These are phyloP conservation scores for Lasiosphaeria hispida DNA, from an alignment of 495 filamentous ascomycete genomes.

Conservation along the genomic window DNA sequence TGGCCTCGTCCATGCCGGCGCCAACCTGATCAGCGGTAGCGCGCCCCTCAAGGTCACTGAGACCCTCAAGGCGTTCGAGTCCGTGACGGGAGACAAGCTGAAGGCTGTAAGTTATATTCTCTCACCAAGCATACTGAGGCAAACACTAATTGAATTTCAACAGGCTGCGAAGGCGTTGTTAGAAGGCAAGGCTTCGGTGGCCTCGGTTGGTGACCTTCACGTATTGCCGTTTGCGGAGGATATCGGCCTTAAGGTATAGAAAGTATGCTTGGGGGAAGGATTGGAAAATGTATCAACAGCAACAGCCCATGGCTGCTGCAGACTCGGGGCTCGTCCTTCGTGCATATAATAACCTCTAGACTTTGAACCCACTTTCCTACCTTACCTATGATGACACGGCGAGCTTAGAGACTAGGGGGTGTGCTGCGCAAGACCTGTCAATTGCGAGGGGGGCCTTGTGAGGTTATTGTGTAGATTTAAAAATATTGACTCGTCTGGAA, in stretches of 20 bases:
- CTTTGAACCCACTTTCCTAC: slow-evolving; percentile 27
- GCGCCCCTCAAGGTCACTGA: slow-evolving; percentile 86
- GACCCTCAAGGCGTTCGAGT: slow-evolving; percentile 72
- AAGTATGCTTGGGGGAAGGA: slow-evolving; percentile 18
- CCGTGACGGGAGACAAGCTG: slow-evolving; percentile 78
- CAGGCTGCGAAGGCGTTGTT: slow-evolving; percentile 83
- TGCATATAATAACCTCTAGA: slow-evolving; percentile 52
- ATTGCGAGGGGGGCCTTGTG: not conserved
- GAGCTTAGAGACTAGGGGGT: slow-evolving; percentile 2
- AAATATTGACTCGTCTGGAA: not conserved
- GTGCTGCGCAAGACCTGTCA: not conserved
- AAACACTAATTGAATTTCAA: slow-evolving; percentile 23
- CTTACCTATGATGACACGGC: slow-evolving; percentile 13
- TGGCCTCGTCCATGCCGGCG: slow-evolving; percentile 55
- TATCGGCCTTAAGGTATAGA: slow-evolving; percentile 88
- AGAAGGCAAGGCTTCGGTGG: slow-evolving; percentile 82
- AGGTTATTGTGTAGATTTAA: slow-evolving; percentile 4
- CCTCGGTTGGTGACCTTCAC: slow-evolving; percentile 83
- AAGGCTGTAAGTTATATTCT: slow-evolving; percentile 68
- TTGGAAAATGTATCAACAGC: slow-evolving; percentile 52
- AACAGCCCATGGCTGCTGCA: slow-evolving; percentile 30
- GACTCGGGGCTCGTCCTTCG: slow-evolving; percentile 42
- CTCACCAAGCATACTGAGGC: slow-evolving; percentile 7
- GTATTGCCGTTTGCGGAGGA: slow-evolving; percentile 90
- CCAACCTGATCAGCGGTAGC: slow-evolving; percentile 66